Evolutionary conservation across 305 asterid genomes (phyloP), one percentile per base, ranked within the genome.

Genomic region (Solanum hybrid): DNA sequence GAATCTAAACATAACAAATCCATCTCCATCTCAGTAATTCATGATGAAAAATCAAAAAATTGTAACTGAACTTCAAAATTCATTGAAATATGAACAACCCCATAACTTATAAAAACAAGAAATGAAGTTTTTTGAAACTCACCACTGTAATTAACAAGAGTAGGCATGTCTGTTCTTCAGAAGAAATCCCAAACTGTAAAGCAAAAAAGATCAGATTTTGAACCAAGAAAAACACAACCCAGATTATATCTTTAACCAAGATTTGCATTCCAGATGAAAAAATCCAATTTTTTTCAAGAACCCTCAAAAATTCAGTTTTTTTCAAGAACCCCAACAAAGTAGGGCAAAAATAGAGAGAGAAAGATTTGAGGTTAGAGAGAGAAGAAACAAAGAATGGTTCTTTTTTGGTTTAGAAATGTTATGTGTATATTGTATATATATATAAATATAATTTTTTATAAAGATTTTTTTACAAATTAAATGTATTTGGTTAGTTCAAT

Each of bases 121-220:
- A 69, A 17, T 85, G 38, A 88, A 71, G n/a, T 2, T 69, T 20
- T 24, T 10, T 11, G 32, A 69, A 69, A 93, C 98, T 93, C 88
- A 97, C 99, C 99, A 91, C 97, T 92, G 92, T 94, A 93, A 94
- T 97, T 94, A 92, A 97, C 98, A 92, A 97, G 97, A 90, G 98
- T 94, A 94, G 98, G 94, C 99, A 97, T 97, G 92, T 31, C 89
- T 92, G 85, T 71, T 92, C 91, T 82, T 93, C 91, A 90, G 88
- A 89, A 90, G 93, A 94, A 93, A 92, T 85, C 90, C 92, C 93
- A 93, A 91, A 85, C 91, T 89, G 71, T 66, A 90, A 90, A 93
- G 95, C 89, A 73, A 92, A 94, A 95, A 94, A 75, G 89, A 90
- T 78, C 85, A 92, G 82, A 90, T 88, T 89, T 92, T 91, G 88